A percentile compares a stretch with the other conserved stretches of the same genome.
Evolutionary conservation across 768 basidiomycete species (phyloP).

Genomic region (Pholiota molesta): DNA sequence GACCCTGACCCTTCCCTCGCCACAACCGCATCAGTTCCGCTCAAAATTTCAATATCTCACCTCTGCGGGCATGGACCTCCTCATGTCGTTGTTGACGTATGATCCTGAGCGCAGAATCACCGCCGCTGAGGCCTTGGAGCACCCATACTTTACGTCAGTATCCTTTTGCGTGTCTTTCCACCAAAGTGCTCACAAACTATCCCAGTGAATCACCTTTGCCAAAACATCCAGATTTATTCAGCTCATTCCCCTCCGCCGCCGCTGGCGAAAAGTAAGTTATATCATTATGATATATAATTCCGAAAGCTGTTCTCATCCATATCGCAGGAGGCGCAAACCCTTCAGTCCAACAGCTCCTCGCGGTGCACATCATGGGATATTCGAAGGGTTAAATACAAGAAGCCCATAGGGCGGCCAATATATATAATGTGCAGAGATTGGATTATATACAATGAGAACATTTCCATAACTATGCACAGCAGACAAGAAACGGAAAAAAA

Average conservation of each 20-base stretch:
- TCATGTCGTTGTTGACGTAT: conserved; percentile 83
- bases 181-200: not conserved
- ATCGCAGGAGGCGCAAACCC: conserved; percentile 68
- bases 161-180: not conserved
- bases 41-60: conserved; percentile 88
- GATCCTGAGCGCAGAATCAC: conserved; percentile 86
- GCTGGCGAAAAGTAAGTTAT: conserved; percentile 88
- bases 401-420: conserved; percentile 29
- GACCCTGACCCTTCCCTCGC: conserved; percentile 73
- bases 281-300: not conserved
- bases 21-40: conserved; percentile 76
- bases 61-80: conserved; percentile 79
- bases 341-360: conserved; percentile 87
- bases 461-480: not conserved
- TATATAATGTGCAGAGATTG: not conserved
- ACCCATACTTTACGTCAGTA: conserved; percentile 88
- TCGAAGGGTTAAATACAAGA: conserved; percentile 60
- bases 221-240: conserved; percentile 95
- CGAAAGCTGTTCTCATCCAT: not conserved
- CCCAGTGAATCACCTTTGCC: conserved; percentile 89
- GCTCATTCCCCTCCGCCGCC: conserved; percentile 93
- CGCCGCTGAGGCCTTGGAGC: conserved; percentile 87
- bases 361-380: conserved; percentile 65
- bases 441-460: not conserved
- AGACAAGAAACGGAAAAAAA: conserved; percentile 2